Percentiles rank a stretch among this genome's conserved stretches.
Conservation (phyloP, 495 filamentous ascomycete genomes). For the Penicillium dipodomyicola region DNA sequence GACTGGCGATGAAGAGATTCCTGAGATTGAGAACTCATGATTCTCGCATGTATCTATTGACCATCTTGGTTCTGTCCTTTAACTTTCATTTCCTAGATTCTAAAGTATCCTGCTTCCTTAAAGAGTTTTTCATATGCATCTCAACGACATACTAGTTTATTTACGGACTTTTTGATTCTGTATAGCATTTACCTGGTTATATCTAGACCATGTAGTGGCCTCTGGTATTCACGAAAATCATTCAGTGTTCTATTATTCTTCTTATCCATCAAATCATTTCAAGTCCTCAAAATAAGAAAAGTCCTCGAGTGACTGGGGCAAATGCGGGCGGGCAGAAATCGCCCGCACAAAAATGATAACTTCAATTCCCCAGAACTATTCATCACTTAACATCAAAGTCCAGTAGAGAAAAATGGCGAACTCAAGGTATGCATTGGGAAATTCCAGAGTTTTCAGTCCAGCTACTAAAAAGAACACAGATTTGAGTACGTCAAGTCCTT, state of each 20-base stretch:
- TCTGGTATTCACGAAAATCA: neutral
- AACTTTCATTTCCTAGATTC: conserved; percentile 15
- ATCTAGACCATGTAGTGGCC: neutral
- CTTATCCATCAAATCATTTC: neutral
- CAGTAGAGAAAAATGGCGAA: conserved; percentile 53
- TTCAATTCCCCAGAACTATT: conserved; percentile 7
- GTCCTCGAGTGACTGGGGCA: neutral
- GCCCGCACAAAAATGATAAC: conserved; percentile 27
- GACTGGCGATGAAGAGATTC: conserved; percentile 48
- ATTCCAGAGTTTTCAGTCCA: neutral
- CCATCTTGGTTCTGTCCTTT: conserved; percentile 13
- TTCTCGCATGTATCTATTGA: conserved; percentile 11
- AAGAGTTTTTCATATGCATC: conserved; percentile 9
- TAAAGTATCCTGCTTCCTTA: conserved; percentile 3
- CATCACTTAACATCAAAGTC: conserved; percentile 14
- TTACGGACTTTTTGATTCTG: neutral
- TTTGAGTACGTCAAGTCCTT: conserved; percentile 93
- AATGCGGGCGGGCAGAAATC: conserved; percentile 21
- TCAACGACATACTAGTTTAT: conserved; percentile 1
- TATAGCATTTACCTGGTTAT: neutral
- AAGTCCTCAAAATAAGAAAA: neutral
- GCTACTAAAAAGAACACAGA: conserved; percentile 41
- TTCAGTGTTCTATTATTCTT: neutral
- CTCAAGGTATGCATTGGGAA: conserved; percentile 51
- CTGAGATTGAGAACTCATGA: conserved; percentile 23